Conservation (phyloP, 257 asterid genomes). For the Nicotiana paniculata region DNA sequence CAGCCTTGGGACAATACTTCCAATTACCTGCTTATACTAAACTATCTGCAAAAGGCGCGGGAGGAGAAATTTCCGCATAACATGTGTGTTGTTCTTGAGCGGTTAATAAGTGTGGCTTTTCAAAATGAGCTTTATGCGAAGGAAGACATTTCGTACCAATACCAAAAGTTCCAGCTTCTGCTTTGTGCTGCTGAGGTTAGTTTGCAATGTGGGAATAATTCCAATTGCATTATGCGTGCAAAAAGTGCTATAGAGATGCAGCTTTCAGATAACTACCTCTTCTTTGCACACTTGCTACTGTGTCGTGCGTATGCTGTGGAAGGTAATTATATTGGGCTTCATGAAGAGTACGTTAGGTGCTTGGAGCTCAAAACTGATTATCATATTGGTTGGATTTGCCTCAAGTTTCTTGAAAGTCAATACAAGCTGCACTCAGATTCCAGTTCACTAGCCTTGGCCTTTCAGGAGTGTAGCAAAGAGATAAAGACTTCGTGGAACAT, state of each 20-base stretch:
- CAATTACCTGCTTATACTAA: conserved; percentile 66
- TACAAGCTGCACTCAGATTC: conserved; percentile 53
- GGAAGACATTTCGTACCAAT: conserved; percentile 27
- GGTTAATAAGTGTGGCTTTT: conserved; percentile 58
- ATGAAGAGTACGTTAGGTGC: conserved; percentile 55
- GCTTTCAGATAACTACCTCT: conserved; percentile 51
- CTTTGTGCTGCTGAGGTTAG: conserved; percentile 85
- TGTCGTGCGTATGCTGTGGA: conserved; percentile 78
- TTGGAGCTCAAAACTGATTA: conserved; percentile 66
- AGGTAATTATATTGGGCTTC: conserved; percentile 38
- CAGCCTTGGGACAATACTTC: conserved; percentile 85
- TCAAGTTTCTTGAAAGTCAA: conserved; percentile 61
- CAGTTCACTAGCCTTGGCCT: conserved; percentile 33
- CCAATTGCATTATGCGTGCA: conserved; percentile 53
- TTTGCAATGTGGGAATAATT: conserved; percentile 59
- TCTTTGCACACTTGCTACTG: conserved; percentile 76
- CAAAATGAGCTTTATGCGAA: conserved; percentile 29
- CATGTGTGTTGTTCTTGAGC: conserved; percentile 44
- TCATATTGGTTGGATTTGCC: conserved; percentile 83
- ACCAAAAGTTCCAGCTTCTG: conserved; percentile 66
- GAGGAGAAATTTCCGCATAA: conserved; percentile 62
- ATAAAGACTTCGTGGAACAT: conserved; percentile 49
- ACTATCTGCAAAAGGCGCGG: conserved; percentile 70
- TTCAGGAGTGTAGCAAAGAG: conserved; percentile 65
- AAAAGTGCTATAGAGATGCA: conserved; percentile 44